A percentile compares a stretch with the other conserved stretches of the same genome.
Evolutionary conservation across 495 filamentous ascomycete species (phyloP).

Genomic region (Penicillium riverlandense): DNA sequence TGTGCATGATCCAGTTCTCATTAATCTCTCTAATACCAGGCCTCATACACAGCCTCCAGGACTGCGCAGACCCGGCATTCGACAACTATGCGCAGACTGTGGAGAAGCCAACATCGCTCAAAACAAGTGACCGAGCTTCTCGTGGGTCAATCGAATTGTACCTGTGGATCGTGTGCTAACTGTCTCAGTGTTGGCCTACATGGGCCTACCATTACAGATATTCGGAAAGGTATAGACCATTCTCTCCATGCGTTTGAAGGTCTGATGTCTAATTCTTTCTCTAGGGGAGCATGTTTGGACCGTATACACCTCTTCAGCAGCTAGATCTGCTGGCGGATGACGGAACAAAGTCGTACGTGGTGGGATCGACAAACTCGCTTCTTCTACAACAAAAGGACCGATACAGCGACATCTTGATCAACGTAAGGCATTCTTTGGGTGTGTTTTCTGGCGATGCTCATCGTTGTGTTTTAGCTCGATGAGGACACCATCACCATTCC

Average conservation of each 20-base stretch:
- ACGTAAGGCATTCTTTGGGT: conserved; percentile 40
- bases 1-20: conserved; percentile 98
- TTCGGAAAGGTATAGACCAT: conserved; percentile 70
- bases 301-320: conserved; percentile 94
- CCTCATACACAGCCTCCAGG: conserved; percentile 75
- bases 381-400: conserved; percentile 89
- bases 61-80: conserved; percentile 86
- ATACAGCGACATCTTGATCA: conserved; percentile 97
- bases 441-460: not conserved
- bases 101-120: conserved; percentile 73
- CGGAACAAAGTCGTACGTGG: conserved; percentile 94
- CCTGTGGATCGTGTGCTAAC: conserved; percentile 17
- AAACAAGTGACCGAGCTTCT: conserved; percentile 86
- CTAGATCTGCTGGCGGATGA: conserved; percentile 90
- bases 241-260: too few relatives aligned
- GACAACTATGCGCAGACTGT: conserved; percentile 73
- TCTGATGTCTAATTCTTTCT: conserved; percentile 11
- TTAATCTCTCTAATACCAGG: conserved; percentile 91
- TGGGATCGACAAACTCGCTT: conserved; percentile 93
- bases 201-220: conserved; percentile 90
- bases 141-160: conserved; percentile 28
- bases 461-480: conserved; percentile 53
- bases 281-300: conserved; percentile 88
- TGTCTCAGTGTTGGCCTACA: conserved; percentile 68
- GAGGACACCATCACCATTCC: conserved; percentile 80